Percentiles rank a stretch among this genome's conserved stretches.
phyloP scores from a whole-genome alignment of 306 rosid genomes.

The Begonia loranthoides region DNA sequence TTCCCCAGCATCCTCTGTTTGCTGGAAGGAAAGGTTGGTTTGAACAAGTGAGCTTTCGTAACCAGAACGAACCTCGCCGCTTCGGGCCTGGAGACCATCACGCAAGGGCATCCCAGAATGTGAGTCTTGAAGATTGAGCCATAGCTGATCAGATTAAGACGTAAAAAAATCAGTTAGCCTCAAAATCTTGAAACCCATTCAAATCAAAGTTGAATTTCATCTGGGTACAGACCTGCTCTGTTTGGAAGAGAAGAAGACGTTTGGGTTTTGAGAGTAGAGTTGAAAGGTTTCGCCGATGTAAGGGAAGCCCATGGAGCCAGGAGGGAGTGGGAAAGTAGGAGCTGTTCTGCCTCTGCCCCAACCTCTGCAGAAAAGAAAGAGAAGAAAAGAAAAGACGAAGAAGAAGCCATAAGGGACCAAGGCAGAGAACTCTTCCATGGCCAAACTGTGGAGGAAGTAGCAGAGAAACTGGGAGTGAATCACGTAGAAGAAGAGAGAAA shows the following conservation, averaged over 20 bases:
- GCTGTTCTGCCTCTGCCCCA: conserved; percentile 16
- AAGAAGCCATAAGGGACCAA: not conserved
- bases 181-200: not conserved
- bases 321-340: conserved; percentile 51
- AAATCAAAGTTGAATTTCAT: not conserved
- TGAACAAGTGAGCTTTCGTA: conserved; percentile 61
- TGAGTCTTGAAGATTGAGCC: conserved; percentile 94
- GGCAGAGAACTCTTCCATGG: too few relatives aligned
- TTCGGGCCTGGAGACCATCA: conserved; percentile 85
- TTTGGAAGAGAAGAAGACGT: conserved; percentile 68
- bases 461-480: too few relatives aligned
- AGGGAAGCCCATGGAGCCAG: conserved; percentile 81
- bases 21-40: conserved; percentile 89
- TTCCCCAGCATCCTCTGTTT: conserved; percentile 96
- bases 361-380: conserved; percentile 16
- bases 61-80: conserved; percentile 78
- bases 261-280: conserved; percentile 93
- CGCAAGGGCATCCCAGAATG: conserved; percentile 94
- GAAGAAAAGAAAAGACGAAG: conserved; percentile 16
- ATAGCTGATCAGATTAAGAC: conserved; percentile 28
- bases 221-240: conserved; percentile 28
- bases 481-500: too few relatives aligned
- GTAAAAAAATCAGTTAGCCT: conserved; percentile 2
- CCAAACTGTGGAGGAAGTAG: too few relatives aligned
- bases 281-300: conserved; percentile 87